These are phyloP conservation scores for Fraxinus floribunda DNA, from an alignment of 305 asterid species.

Conservation along the genomic window DNA sequence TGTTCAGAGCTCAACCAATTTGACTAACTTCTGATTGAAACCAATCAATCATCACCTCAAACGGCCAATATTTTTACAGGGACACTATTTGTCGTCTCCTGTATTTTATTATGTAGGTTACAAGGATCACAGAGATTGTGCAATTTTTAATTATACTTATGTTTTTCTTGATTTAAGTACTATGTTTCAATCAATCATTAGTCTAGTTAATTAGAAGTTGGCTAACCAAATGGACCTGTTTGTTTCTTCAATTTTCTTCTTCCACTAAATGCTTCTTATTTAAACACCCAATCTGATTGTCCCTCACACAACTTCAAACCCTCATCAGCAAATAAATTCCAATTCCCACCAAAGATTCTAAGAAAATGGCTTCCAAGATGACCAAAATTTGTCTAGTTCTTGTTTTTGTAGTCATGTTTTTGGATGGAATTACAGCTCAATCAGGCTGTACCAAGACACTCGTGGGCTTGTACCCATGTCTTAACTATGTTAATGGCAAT, in stretches of 20 bases:
- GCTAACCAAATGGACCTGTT: conserved; percentile 47
- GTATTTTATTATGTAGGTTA: background rate
- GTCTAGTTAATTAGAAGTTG: conserved; percentile 33
- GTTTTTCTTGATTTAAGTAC: background rate
- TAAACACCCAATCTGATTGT: conserved; percentile 15
- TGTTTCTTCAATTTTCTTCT: conserved; percentile 18
- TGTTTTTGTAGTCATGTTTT: conserved; percentile 19
- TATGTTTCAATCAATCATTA: conserved; percentile 6
- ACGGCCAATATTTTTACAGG: background rate
- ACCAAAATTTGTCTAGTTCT: conserved; percentile 10
- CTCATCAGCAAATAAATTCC: background rate
- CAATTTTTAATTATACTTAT: background rate
- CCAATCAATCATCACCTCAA: background rate
- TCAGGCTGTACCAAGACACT: conserved; percentile 57
- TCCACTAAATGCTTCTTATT: conserved; percentile 18
- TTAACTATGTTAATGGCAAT: conserved; percentile 59
- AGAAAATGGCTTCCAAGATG: conserved; percentile 36
- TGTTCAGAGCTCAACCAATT: background rate
- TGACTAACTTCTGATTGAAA: background rate
- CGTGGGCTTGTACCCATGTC: conserved; percentile 60
- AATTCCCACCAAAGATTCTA: background rate
- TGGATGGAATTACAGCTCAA: conserved; percentile 43
- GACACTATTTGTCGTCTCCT: background rate
- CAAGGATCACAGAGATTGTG: background rate
- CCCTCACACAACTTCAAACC: conserved; percentile 24